Conservation (phyloP, 2,329 filamentous ascomycete species). For the Magnaporthiopsis poae region DNA sequence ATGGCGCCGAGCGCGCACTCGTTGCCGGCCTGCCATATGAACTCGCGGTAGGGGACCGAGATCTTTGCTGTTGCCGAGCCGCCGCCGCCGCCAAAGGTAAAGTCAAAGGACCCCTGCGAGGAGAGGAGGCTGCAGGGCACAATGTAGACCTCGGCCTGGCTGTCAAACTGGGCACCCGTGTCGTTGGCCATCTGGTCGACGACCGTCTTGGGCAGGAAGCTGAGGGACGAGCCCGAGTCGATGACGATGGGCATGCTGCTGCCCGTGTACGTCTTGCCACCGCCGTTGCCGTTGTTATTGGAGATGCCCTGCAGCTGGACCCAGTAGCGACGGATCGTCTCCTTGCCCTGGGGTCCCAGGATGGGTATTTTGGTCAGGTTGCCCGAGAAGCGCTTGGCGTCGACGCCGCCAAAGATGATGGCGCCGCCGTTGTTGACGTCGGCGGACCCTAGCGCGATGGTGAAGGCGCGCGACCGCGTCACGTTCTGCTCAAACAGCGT, state of each 20-base stretch:
- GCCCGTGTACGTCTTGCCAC: constrained; percentile 13
- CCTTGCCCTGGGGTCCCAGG: constrained; percentile 21
- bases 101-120: constrained; percentile 33
- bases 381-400: constrained; percentile 35
- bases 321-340: constrained; percentile 23
- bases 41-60: constrained; percentile 34
- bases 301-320: constrained; percentile 21
- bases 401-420: constrained; percentile 29
- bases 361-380: constrained; percentile 33
- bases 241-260: constrained; percentile 24
- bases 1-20: constrained; percentile 32
- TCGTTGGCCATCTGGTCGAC: constrained; percentile 32
- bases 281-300: constrained; percentile 2
- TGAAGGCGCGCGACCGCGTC: constrained; percentile 16
- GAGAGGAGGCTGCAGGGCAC: constrained; percentile 32
- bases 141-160: constrained; percentile 30
- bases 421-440: constrained; percentile 14
- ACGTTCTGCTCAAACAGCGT: constrained; percentile 19
- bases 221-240: constrained; percentile 44
- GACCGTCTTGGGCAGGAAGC: constrained; percentile 32
- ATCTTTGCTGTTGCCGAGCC: constrained; percentile 28
- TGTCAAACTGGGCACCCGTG: constrained; percentile 28
- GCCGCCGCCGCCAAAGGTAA: constrained; percentile 28
- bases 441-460: constrained; percentile 15
- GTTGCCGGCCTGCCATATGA: constrained; percentile 34